Base-by-base conservation (phyloP, 2,329 filamentous ascomycete genomes). In the Xylaria sp. region DNA sequence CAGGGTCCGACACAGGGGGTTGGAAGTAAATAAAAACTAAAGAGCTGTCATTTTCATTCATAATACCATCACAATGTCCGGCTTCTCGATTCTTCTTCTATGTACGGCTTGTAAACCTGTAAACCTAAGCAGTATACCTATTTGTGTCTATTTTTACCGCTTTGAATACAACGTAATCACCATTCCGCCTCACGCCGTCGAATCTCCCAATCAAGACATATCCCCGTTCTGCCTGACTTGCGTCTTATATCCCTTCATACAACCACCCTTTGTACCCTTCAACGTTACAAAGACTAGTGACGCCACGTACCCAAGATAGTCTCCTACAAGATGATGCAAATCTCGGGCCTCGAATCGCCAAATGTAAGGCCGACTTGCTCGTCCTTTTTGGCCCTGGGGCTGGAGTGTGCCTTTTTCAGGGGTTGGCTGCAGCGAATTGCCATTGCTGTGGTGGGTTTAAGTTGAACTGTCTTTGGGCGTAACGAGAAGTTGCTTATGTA, bases 321-420 rank as follows among this genome's bases (percentile, higher is more conserved):
- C 38, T n/a, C 26, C 56, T 48, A 67, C 59, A 67, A 40, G 20
- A 63, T 63, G 23, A 59, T 11, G 31, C 65, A 67, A 13, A 57
- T 3, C 2, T 58, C 59, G 28, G 15, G 6, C 17, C 11, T 31
- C 44, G 49, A 46, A 10, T 56, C 31, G n/a, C 65, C 65, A 56
- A 67, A 67, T 1, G 59, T 67, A 7, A 67, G 65, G 15, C 54
- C 31, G 17, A 64, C 65, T 1, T 53, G 20, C 1, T 66, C 20
- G 10, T 67, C 65, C 1, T 51, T 13, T 42, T 67, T 63, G n/a
- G 28, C 36, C 36, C 36, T 59, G 5, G 28, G n/a, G 11, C 65
- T 46, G 15, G 53, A 59, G 15, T 53, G 44, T 31, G 48, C 4
- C 17, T 42, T 62, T 2, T 33, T 13, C 2, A 20, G n/a, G 6